Evolutionary conservation across 352 stramenopile genomes (phyloP), one percentile per base, ranked within the genome.

Genomic region (Phytopythium chamaehyphon): DNA sequence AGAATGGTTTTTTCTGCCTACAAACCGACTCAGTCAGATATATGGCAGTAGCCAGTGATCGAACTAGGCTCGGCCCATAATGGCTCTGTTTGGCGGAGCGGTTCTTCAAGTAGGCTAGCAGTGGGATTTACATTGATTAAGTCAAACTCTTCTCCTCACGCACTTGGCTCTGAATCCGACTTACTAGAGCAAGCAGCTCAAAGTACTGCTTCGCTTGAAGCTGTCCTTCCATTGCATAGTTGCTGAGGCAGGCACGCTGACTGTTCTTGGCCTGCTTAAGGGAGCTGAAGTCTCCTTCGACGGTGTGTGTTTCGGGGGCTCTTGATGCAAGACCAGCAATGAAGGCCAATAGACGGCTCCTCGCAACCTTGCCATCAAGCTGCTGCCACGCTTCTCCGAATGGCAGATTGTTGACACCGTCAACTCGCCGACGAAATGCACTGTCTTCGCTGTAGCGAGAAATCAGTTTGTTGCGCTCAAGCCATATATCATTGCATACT

Each of bases 201-300:
- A 55, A 40, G 24, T 55, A 39, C n/a, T 55, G 49, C 18, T 22
- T 55, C 33, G 49, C 49, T 18, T 55, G 49, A 39, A 55, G 49
- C 24, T 55, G 18, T 12, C 49, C 49, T n/a, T 47, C 49, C 12
- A 55, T 28, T 3, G 49, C 18, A 23, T 38, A 38, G 23, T 55
- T 35, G 24, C 18, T 47, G 38, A 55, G 49, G 6, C 8, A 40
- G 15, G 14, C 24, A 1, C 38, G 49, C 12, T 47, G 36, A 1
- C 11, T 36, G 15, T 12, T 47, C 16, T 55, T 55, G 0, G 24
- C 16, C 9, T 35, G 24, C n/a, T 47, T 55, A 2, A 55, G 39
- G 6, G 23, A 16, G 16, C 38, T 42, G 15, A 47, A 55, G 14
- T 55, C 49, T 0, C 49, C n/a, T 28, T 55, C 49, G 0, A 55